These are phyloP conservation scores for Hypoxylon lienhwacheense DNA, from an alignment of 495 filamentous ascomycete species.

Conservation along the genomic window DNA sequence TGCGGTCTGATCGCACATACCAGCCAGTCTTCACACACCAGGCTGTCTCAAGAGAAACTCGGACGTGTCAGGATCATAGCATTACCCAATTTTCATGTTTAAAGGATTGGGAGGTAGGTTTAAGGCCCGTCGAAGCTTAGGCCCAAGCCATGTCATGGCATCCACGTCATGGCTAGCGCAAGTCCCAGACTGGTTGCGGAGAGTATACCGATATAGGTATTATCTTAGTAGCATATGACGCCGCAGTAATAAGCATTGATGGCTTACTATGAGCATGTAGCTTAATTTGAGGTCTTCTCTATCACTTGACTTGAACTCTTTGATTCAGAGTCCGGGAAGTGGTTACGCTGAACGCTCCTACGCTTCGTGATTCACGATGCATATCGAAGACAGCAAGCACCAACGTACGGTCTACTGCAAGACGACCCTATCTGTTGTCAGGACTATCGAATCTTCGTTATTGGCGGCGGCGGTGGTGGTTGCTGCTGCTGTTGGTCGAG, in stretches of 20 bases:
- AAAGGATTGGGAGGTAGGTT: background rate
- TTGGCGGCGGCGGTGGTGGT: too few relatives aligned
- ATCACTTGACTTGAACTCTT: background rate
- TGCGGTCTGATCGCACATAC: background rate
- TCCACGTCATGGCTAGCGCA: too few relatives aligned
- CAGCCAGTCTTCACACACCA: background rate
- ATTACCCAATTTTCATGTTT: constrained; percentile 5
- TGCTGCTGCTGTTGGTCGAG: background rate
- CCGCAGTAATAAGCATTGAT: background rate
- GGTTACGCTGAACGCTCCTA: background rate
- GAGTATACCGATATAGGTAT: too few relatives aligned
- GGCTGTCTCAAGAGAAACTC: background rate
- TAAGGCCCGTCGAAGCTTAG: background rate
- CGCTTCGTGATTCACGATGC: background rate
- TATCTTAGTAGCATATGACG: constrained; percentile 5
- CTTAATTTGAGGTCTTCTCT: constrained; percentile 3
- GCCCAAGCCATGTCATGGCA: background rate
- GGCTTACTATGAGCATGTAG: constrained; percentile 30
- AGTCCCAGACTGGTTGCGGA: too few relatives aligned
- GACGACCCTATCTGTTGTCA: constrained; percentile 6
- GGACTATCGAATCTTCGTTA: background rate
- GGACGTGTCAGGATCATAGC: background rate
- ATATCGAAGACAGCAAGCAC: constrained; percentile 2
- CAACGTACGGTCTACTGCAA: constrained; percentile 23
- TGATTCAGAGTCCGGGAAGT: background rate